Conservation (phyloP, 805 yeast genomes). For the Sugiyamaella marilandica region DNA sequence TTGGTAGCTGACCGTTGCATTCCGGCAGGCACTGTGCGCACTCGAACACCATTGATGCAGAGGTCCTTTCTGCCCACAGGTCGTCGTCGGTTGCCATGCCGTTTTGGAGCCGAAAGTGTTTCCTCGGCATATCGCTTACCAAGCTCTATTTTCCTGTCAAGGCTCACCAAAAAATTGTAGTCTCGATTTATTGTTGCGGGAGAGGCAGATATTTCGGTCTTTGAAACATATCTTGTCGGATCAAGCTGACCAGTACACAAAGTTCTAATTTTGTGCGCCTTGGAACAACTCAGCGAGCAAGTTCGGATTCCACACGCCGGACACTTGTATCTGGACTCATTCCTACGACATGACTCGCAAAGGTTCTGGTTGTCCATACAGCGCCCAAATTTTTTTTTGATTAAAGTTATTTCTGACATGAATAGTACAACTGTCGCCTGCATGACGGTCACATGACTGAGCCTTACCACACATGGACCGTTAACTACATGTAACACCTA, state of each 20-base stretch:
- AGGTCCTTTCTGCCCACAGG: conserved; percentile 35
- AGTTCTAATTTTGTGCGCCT: conserved; percentile 56
- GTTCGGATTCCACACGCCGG: conserved; percentile 68
- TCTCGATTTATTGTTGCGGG: conserved; percentile 62
- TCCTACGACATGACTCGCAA: conserved; percentile 46
- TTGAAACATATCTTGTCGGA: conserved; percentile 52
- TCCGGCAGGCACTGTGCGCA: conserved; percentile 61
- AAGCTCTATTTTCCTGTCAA: conserved; percentile 58
- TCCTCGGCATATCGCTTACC: conserved; percentile 45
- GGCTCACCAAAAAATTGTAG: conserved; percentile 62
- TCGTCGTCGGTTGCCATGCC: not conserved
- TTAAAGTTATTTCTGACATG: too few species aligned
- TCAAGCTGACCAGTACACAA: conserved; percentile 67
- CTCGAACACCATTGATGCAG: conserved; percentile 54
- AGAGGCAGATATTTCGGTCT: conserved; percentile 42
- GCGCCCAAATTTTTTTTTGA: too few species aligned
- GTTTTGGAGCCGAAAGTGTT: conserved; percentile 13
- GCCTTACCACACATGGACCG: not conserved
- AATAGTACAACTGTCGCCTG: not conserved
- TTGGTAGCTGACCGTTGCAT: conserved; percentile 65
- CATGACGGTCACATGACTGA: not conserved
- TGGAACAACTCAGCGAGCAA: conserved; percentile 69
- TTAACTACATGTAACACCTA: not conserved
- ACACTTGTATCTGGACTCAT: conserved; percentile 61
- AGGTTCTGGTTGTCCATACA: not conserved